phyloP scores from a whole-genome alignment of 306 rosid species.

The Trichosanthes cucumerina region DNA sequence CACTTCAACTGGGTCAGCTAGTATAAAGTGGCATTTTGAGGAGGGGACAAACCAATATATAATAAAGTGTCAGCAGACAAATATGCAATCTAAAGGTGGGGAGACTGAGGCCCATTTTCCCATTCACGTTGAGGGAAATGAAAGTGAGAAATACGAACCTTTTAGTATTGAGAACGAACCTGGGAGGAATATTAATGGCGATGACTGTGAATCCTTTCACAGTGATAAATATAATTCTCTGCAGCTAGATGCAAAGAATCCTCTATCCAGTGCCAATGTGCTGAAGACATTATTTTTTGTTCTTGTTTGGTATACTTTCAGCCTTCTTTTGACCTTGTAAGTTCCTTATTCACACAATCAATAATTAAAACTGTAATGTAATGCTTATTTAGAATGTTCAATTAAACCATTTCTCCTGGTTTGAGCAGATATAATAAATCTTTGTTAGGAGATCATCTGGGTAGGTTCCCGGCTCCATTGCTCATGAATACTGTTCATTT shows the following conservation, averaged over 20 bases:
- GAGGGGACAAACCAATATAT: constrained; percentile 21
- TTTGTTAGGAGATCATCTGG: constrained; percentile 81
- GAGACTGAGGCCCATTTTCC: constrained; percentile 41
- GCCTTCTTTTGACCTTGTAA: constrained; percentile 94
- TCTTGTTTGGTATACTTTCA: constrained; percentile 82
- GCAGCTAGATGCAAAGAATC: constrained; percentile 23
- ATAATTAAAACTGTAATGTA: neutral
- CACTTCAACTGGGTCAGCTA: constrained; percentile 31
- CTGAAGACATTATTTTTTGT: constrained; percentile 76
- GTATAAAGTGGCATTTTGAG: constrained; percentile 23
- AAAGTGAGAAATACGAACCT: constrained; percentile 43
- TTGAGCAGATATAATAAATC: constrained; percentile 85
- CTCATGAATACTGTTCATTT: constrained; percentile 87
- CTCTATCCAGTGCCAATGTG: constrained; percentile 37
- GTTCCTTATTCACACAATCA: constrained; percentile 22
- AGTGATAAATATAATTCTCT: constrained; percentile 24
- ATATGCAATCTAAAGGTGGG: constrained; percentile 32
- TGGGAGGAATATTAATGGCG: constrained; percentile 24
- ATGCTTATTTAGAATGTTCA: neutral
- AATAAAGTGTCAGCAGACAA: constrained; percentile 30
- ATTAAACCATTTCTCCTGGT: constrained; percentile 3
- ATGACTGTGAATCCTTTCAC: constrained; percentile 20
- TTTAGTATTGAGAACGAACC: constrained; percentile 52
- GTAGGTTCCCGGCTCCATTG: constrained; percentile 93
- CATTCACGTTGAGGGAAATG: constrained; percentile 28